These are phyloP conservation scores for Clitopilus passeckerianus DNA, from an alignment of 768 basidiomycete species.

Conservation along the genomic window DNA sequence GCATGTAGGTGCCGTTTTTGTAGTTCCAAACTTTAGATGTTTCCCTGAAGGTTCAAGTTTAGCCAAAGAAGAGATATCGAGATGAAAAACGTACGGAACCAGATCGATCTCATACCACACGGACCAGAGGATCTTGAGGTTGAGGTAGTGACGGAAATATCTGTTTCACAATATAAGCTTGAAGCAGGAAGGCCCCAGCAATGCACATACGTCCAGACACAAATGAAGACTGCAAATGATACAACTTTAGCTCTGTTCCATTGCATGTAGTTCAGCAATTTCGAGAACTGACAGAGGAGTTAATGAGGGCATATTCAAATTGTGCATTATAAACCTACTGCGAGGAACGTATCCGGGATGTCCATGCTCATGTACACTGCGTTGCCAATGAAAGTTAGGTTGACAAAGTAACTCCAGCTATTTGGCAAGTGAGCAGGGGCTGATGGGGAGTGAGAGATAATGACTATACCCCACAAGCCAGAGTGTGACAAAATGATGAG, in stretches of 20 bases:
- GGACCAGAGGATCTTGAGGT: constrained; percentile 82
- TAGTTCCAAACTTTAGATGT: constrained; percentile 53
- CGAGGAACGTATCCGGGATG: constrained; percentile 84
- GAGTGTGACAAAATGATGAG: constrained; percentile 89
- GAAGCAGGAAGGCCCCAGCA: neutral
- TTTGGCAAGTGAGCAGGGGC: constrained; percentile 2
- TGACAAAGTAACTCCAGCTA: constrained; percentile 82
- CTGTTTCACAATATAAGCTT: constrained; percentile 30
- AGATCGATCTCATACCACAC: constrained; percentile 76
- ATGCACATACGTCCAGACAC: constrained; percentile 72
- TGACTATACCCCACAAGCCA: constrained; percentile 82
- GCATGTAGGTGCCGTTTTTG: constrained; percentile 62
- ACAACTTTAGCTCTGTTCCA: constrained; percentile 57
- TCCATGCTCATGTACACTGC: constrained; percentile 97
- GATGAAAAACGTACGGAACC: constrained; percentile 54
- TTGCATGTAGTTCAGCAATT: constrained; percentile 84
- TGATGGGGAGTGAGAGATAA: neutral
- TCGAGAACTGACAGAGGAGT: constrained; percentile 53
- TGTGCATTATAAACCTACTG: constrained; percentile 40
- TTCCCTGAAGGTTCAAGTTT: constrained; percentile 33
- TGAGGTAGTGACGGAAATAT: constrained; percentile 92
- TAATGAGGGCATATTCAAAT: neutral
- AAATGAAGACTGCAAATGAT: constrained; percentile 61
- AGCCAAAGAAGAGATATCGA: neutral
- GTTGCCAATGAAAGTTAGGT: constrained; percentile 84